Conservation (phyloP, 306 rosid genomes). For the Ziziphus jujuba region DNA sequence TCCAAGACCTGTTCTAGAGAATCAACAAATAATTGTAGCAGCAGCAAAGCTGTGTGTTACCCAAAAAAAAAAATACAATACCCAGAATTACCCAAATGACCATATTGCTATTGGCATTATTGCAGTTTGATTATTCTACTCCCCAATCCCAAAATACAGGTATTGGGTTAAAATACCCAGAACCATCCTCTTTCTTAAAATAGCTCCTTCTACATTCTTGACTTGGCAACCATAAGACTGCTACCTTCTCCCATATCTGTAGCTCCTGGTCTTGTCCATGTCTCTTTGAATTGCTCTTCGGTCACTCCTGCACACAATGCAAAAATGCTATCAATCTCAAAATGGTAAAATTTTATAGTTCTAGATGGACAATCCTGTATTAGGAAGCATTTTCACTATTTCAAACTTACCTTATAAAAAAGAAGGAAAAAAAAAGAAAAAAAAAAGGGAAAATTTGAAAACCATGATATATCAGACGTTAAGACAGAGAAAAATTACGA, state of each 20-base stretch:
- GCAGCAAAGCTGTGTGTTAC: too few relatives aligned
- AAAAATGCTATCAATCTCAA: too few relatives aligned
- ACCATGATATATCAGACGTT: too few relatives aligned
- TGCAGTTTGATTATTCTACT: conserved; percentile 24
- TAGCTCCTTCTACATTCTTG: conserved; percentile 56
- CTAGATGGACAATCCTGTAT: too few relatives aligned
- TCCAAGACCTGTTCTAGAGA: too few relatives aligned
- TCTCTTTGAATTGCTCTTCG: conserved; percentile 88
- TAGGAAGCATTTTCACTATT: too few relatives aligned
- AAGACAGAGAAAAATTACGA: too few relatives aligned
- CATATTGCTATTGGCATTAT: background rate
- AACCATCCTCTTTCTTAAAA: background rate
- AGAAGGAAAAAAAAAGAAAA: too few relatives aligned
- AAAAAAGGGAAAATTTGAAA: too few relatives aligned
- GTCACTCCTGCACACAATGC: conserved; percentile 68
- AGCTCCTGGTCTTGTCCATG: conserved; percentile 85
- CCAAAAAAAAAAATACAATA: background rate
- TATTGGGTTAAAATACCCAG: conserved; percentile 12
- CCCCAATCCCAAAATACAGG: conserved; percentile 17
- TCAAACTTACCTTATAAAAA: too few relatives aligned
- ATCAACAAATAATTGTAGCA: too few relatives aligned
- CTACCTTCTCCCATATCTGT: conserved; percentile 51
- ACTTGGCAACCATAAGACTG: conserved; percentile 69
- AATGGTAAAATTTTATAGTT: too few relatives aligned
- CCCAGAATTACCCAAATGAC: conserved; percentile 23